Evolutionary conservation across 2,329 filamentous ascomycete genomes (phyloP).

Genomic region (Colletotrichum higginsianum): DNA sequence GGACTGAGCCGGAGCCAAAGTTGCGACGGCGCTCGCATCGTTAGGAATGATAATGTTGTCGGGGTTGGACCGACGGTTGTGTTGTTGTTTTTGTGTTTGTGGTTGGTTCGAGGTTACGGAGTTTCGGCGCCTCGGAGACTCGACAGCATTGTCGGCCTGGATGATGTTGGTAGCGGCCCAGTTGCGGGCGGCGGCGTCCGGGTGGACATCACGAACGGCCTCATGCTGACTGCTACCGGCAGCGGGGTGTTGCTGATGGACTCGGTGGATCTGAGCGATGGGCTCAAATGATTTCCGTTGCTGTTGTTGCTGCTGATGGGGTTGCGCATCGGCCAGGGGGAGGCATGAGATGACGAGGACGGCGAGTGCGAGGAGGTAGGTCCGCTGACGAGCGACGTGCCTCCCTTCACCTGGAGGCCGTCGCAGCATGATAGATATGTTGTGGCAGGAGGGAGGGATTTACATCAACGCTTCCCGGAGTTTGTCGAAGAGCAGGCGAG

Average conservation of each 20-base stretch:
- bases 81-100: slow-evolving; percentile 50
- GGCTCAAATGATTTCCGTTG: slow-evolving; percentile 58
- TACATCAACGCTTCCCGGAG: slow-evolving; percentile 41
- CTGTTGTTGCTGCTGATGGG: slow-evolving; percentile 65
- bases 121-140: slow-evolving; percentile 36
- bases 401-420: slow-evolving; percentile 73
- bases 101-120: slow-evolving; percentile 45
- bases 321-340: slow-evolving; percentile 69
- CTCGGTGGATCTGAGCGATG: slow-evolving; percentile 20
- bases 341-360: slow-evolving; percentile 71
- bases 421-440: slow-evolving; percentile 68
- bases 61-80: slow-evolving; percentile 46
- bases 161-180: slow-evolving; percentile 51
- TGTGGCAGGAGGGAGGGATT: slow-evolving; percentile 32
- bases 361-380: slow-evolving; percentile 68
- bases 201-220: slow-evolving; percentile 24
- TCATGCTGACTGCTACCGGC: slow-evolving; percentile 30
- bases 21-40: slow-evolving; percentile 96
- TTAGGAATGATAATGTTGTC: slow-evolving; percentile 59
- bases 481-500: slow-evolving; percentile 34
- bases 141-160: slow-evolving; percentile 47
- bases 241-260: slow-evolving; percentile 28
- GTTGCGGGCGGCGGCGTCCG: slow-evolving; percentile 48
- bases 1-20: slow-evolving; percentile 96
- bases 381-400: slow-evolving; percentile 62